phyloP scores from a whole-genome alignment of 177 flowering plant species.

The Tripterygium wilfordii region DNA sequence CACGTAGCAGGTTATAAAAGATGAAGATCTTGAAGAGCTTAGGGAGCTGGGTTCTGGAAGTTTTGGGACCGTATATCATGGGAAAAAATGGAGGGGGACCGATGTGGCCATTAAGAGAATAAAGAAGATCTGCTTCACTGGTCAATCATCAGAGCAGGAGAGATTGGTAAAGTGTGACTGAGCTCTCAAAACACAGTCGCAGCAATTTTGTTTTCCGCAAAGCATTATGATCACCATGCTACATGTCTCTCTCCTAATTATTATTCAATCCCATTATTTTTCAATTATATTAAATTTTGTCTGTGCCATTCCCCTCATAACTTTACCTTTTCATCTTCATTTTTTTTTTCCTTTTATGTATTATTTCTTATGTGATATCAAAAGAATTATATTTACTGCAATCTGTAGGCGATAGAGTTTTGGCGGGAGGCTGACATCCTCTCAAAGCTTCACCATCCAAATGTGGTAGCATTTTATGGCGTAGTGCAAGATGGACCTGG shows the following conservation, averaged over 20 bases:
- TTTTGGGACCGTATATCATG: slow-evolving; percentile 62
- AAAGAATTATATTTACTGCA: neutral
- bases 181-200: neutral
- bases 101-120: slow-evolving; percentile 65
- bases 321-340: too few species aligned
- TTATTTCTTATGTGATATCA: too few species aligned
- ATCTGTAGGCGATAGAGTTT: slow-evolving; percentile 60
- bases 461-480: slow-evolving; percentile 87
- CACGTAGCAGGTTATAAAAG: slow-evolving; percentile 29
- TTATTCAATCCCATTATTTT: too few species aligned
- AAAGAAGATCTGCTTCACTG: slow-evolving; percentile 54
- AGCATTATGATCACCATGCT: too few species aligned
- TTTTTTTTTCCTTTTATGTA: too few species aligned
- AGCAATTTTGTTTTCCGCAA: too few species aligned
- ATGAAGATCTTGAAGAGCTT: slow-evolving; percentile 55
- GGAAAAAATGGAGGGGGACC: slow-evolving; percentile 61
- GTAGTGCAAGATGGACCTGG: slow-evolving; percentile 90
- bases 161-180: slow-evolving; percentile 32
- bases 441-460: slow-evolving; percentile 92
- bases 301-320: too few species aligned
- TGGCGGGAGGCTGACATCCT: slow-evolving; percentile 91
- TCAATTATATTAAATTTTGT: too few species aligned
- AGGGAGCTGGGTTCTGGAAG: slow-evolving; percentile 56
- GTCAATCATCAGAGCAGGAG: slow-evolving; percentile 53
- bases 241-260: too few species aligned